Percentiles rank a stretch among this genome's conserved stretches.
These are phyloP conservation scores for Cordyceps cateniannulata DNA, from an alignment of 2,329 filamentous ascomycete genomes.

Conservation along the genomic window DNA sequence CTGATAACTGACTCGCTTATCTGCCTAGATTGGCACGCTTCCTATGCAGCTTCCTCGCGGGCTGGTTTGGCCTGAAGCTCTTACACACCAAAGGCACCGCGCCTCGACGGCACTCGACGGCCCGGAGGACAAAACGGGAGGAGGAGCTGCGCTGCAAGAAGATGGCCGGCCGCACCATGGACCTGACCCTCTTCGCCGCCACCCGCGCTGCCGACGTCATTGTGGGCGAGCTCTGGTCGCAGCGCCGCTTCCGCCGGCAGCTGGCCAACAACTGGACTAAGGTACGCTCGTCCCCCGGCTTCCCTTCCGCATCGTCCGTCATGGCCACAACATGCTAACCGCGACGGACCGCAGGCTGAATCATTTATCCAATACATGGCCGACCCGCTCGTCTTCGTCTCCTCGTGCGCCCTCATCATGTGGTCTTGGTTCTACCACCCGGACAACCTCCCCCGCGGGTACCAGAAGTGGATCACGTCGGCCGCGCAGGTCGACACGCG, in stretches of 20 bases:
- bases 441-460: conserved; percentile 61
- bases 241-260: conserved; percentile 37
- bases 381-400: conserved; percentile 66
- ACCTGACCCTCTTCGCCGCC: conserved; percentile 73
- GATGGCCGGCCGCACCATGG: conserved; percentile 66
- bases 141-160: conserved; percentile 16
- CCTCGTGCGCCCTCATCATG: conserved; percentile 72
- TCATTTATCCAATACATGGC: conserved; percentile 31
- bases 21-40: conserved; percentile 47
- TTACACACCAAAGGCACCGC: conserved; percentile 44
- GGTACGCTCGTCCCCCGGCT: conserved; percentile 26
- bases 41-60: conserved; percentile 52
- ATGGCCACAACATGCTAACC: background rate
- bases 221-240: conserved; percentile 58
- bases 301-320: background rate
- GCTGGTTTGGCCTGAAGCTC: conserved; percentile 50
- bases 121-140: background rate
- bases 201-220: conserved; percentile 67
- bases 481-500: conserved; percentile 70
- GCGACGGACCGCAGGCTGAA: conserved; percentile 21
- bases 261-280: conserved; percentile 41
- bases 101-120: conserved; percentile 22
- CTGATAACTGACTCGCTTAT: background rate
- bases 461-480: conserved; percentile 75
- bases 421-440: conserved; percentile 83